These are phyloP conservation scores for Triadica sebifera DNA, from an alignment of 345 rosid species.

Conservation along the genomic window DNA sequence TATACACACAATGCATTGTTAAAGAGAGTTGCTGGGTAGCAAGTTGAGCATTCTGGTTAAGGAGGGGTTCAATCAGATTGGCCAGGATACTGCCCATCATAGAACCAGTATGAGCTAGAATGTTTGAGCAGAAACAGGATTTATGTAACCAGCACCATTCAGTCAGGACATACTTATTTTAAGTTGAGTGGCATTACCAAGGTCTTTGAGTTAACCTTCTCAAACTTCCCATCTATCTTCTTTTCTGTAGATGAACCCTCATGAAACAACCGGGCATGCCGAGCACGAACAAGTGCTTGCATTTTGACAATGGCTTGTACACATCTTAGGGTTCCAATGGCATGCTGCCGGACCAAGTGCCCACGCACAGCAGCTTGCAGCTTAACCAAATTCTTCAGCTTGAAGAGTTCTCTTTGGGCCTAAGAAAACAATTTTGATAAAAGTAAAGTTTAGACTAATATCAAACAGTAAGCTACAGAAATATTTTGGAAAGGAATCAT, in stretches of 20 bases:
- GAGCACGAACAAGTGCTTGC: conserved; percentile 86
- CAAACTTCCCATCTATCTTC: conserved; percentile 23
- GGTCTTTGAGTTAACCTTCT: conserved; percentile 32
- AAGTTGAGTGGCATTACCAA: conserved; percentile 37
- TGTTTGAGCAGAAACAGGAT: too few species aligned
- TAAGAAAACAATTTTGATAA: conserved; percentile 24
- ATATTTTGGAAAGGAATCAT: conserved; percentile 8
- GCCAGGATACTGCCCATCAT: neutral
- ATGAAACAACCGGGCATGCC: conserved; percentile 40
- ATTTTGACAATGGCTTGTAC: conserved; percentile 87
- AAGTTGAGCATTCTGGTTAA: neutral
- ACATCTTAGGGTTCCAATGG: conserved; percentile 80
- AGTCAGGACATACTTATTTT: conserved; percentile 4
- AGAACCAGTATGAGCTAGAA: conserved; percentile 2
- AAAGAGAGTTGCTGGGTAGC: neutral
- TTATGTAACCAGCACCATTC: neutral
- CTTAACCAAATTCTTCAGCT: conserved; percentile 66
- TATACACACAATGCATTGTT: too few species aligned
- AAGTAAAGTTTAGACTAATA: neutral
- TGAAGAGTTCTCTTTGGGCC: conserved; percentile 64
- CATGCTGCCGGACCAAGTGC: conserved; percentile 83
- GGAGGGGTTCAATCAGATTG: neutral
- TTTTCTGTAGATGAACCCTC: conserved; percentile 30
- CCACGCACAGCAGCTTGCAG: conserved; percentile 96
- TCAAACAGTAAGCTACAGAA: neutral